Conservation (phyloP, 805 yeast genomes). For the Citeromyces matritensis region DNA sequence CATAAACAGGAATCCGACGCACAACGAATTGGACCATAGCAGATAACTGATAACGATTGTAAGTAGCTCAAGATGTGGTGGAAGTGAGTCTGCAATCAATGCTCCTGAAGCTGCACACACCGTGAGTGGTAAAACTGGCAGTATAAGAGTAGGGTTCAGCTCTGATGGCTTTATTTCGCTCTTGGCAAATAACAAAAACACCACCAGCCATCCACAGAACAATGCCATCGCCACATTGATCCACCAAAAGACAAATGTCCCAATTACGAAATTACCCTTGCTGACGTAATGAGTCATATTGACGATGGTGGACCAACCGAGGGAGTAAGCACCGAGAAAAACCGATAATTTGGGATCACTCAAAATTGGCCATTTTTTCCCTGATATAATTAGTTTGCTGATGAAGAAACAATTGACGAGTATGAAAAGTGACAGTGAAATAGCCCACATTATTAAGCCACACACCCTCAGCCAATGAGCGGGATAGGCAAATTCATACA, state of each 20-base stretch:
- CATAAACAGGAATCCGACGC: conserved; percentile 38
- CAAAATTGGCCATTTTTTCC: conserved; percentile 15
- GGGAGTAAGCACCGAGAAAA: conserved; percentile 66
- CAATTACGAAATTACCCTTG: conserved; percentile 14
- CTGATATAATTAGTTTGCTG: conserved; percentile 19
- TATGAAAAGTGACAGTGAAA: conserved; percentile 33
- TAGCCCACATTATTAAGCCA: conserved; percentile 25
- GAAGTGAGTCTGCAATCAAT: conserved; percentile 27
- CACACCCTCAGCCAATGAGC: conserved; percentile 8
- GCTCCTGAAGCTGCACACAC: conserved; percentile 68
- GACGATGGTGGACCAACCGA: conserved; percentile 62
- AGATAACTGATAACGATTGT: conserved; percentile 39
- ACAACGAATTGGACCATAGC: conserved; percentile 57
- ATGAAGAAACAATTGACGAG: conserved; percentile 24
- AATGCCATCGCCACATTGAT: conserved; percentile 39
- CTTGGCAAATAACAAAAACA: conserved; percentile 30
- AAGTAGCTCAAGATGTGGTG: conserved; percentile 27
- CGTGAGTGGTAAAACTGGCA: conserved; percentile 71
- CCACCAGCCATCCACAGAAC: conserved; percentile 43
- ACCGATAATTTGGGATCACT: conserved; percentile 31
- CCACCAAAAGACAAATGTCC: conserved; percentile 59
- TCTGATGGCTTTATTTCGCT: conserved; percentile 16
- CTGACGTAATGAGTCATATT: conserved; percentile 36
- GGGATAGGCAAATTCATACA: conserved; percentile 42
- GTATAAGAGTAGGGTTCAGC: conserved; percentile 41